Conservation (phyloP, 805 yeast genomes). For the Candida michaelii region DNA sequence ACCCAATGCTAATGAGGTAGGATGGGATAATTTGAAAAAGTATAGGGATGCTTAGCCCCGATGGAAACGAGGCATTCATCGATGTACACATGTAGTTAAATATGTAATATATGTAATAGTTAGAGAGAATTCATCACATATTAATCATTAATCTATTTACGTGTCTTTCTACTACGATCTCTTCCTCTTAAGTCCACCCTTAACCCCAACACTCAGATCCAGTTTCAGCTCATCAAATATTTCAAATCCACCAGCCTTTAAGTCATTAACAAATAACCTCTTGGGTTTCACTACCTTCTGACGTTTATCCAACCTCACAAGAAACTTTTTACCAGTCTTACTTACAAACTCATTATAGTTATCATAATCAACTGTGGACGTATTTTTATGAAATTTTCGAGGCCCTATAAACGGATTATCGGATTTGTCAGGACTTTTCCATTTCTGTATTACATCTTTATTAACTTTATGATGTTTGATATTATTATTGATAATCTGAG, state of each 20-base stretch:
- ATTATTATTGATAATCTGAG: background rate
- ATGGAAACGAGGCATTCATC: too few relatives aligned
- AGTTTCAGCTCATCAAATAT: constrained; percentile 12
- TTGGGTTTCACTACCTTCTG: constrained; percentile 41
- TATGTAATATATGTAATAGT: constrained; percentile 1
- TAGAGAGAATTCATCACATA: too few relatives aligned
- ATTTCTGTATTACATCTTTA: background rate
- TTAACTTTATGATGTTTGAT: background rate
- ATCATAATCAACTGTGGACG: constrained; percentile 25
- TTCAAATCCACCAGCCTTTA: constrained; percentile 8
- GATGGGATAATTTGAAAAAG: constrained; percentile 44
- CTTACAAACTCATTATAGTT: constrained; percentile 40
- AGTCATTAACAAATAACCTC: constrained; percentile 19
- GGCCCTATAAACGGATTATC: constrained; percentile 29
- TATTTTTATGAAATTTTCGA: constrained; percentile 2
- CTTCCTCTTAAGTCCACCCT: too few relatives aligned
- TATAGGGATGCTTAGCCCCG: too few relatives aligned
- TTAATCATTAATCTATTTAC: too few relatives aligned
- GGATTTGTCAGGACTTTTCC: constrained; percentile 1
- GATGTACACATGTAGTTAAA: background rate
- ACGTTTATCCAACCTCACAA: constrained; percentile 25
- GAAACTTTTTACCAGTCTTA: constrained; percentile 37
- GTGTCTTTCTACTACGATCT: too few relatives aligned
- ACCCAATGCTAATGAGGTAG: constrained; percentile 43
- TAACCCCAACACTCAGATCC: too few relatives aligned